These are phyloP conservation scores for Peronospora destructor DNA, from an alignment of 352 stramenopile genomes.

Conservation along the genomic window DNA sequence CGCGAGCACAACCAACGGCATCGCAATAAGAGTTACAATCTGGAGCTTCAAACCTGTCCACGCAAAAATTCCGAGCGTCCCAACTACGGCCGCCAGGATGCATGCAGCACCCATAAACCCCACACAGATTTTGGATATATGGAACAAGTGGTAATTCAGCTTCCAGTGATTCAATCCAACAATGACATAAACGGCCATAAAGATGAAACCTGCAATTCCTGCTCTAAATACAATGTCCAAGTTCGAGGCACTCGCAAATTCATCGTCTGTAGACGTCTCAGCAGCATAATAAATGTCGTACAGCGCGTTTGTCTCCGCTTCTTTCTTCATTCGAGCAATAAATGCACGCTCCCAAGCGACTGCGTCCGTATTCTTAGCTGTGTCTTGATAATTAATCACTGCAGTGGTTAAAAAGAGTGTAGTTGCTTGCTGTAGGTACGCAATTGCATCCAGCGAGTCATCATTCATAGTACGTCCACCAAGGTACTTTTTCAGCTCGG, in stretches of 20 bases:
- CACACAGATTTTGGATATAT: conserved; percentile 55
- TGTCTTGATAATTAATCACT: conserved; percentile 48
- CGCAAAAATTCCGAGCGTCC: conserved; percentile 61
- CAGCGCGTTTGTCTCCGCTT: conserved; percentile 37
- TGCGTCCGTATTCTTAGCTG: conserved; percentile 32
- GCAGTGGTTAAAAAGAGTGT: conserved; percentile 39
- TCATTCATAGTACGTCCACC: conserved; percentile 30
- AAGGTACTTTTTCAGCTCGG: conserved; percentile 49
- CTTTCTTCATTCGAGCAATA: conserved; percentile 51
- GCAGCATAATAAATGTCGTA: conserved; percentile 65
- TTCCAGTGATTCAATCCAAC: conserved; percentile 64
- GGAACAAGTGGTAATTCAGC: conserved; percentile 40
- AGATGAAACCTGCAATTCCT: conserved; percentile 42
- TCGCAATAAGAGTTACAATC: conserved; percentile 59
- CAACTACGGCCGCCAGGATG: conserved; percentile 51
- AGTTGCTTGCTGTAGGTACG: conserved; percentile 37
- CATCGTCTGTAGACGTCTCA: conserved; percentile 49
- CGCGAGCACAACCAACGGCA: conserved; percentile 56
- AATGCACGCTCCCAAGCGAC: conserved; percentile 64
- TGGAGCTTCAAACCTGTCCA: conserved; percentile 59
- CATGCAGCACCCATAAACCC: conserved; percentile 59
- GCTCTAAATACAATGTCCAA: conserved; percentile 37
- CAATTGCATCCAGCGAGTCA: conserved; percentile 17
- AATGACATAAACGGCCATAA: conserved; percentile 67
- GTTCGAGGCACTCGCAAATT: conserved; percentile 49